Evolutionary conservation across 805 yeast genomes (phyloP), one percentile per base, ranked within the genome.

Genomic region (Ogataea degrootiae): DNA sequence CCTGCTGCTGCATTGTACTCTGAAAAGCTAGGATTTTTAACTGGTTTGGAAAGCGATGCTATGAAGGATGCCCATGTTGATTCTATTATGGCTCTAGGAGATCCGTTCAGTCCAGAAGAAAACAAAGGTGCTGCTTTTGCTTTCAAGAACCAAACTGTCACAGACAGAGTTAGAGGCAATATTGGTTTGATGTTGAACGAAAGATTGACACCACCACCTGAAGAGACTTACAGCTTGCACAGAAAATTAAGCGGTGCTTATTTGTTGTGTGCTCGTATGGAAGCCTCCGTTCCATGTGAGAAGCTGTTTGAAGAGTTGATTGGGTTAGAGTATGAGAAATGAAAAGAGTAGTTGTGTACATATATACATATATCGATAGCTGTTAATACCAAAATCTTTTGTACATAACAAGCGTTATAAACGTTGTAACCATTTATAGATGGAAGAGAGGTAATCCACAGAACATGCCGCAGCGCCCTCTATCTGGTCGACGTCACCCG

Each of bases 211-310:
- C 97, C 99, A 4, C 99, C 99, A 14, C 99, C 99, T 2, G 98
- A 94, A 61, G 99, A 94, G 67, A 94, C 99, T 0, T 94, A 94
- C 65, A 86, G 96, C n/a, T 73, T 94, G 57, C 99, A 94, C 68
- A 76, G 99, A 59, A 94, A 94, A 62, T 81, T 94, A 61, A 87
- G 96, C 62, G 99, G 99, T 11, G 96, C 94, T 1, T 94, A 87
- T 62, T 72, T 94, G 51, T 73, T 94, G 46, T 92, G 98, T 70
- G 87, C 98, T 4, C 78, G 87, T 57, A 74, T 94, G 67, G 73
- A 79, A 37, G 97, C 98, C 2, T 72, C 75, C 12, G 92, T 94
- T 34, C 95, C 91, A 15, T 85, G 96, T 62, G 81, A 83, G 44
- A 73, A 82, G 55, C 67, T 92, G 41, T 92, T 94, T 61, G 70